Conservation (phyloP, 257 asterid genomes). For the Scutellaria barbata region DNA sequence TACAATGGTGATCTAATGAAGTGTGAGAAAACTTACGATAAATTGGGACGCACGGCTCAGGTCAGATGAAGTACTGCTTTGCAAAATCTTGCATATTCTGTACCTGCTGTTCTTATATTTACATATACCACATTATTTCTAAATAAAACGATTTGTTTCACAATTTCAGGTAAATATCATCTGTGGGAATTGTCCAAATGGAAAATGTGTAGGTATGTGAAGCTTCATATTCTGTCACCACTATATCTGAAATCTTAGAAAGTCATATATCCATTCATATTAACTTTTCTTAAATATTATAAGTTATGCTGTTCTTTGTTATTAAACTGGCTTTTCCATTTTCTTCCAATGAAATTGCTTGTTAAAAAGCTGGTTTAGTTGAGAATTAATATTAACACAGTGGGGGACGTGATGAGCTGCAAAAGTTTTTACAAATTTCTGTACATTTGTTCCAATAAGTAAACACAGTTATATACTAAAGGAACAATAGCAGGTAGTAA, state of each 20-base stretch:
- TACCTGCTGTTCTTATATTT: slow-evolving; percentile 15
- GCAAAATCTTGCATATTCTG: background rate
- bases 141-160: slow-evolving; percentile 27
- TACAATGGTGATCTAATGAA: slow-evolving; percentile 73
- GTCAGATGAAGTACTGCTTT: slow-evolving; percentile 45
- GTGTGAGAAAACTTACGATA: slow-evolving; percentile 81
- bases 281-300: background rate
- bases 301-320: background rate
- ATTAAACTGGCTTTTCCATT: background rate
- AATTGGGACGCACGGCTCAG: slow-evolving; percentile 98
- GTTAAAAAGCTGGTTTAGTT: background rate
- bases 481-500: slow-evolving; percentile 15
- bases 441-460: background rate
- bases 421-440: background rate
- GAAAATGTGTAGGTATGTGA: slow-evolving; percentile 82
- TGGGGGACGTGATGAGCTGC: background rate
- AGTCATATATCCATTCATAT: slow-evolving; percentile 13
- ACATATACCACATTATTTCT: slow-evolving; percentile 10
- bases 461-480: slow-evolving; percentile 13
- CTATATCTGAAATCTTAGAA: slow-evolving; percentile 20
- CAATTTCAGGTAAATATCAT: slow-evolving; percentile 75
- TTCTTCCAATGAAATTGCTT: too few species aligned
- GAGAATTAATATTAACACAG: background rate
- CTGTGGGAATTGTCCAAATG: slow-evolving; percentile 87
- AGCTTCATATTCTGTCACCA: slow-evolving; percentile 28